These are phyloP conservation scores for Plantago elongata DNA, from an alignment of 257 asterid genomes.

Conservation along the genomic window DNA sequence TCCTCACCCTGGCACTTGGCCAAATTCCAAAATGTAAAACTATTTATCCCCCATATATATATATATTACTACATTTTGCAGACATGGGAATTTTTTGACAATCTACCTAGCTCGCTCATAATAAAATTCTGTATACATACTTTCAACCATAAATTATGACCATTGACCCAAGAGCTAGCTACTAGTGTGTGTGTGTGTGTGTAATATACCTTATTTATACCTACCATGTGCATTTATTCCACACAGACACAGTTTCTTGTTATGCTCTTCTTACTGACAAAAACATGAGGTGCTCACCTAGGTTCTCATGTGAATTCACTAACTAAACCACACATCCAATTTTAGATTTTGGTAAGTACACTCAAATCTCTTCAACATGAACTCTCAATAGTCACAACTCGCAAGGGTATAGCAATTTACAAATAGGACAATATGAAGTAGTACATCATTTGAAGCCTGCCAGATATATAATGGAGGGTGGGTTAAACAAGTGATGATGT, in stretches of 20 bases:
- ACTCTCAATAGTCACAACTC: too few relatives aligned
- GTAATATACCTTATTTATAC: background rate
- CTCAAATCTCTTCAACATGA: too few relatives aligned
- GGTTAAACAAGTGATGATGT: constrained; percentile 6
- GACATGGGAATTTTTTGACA: background rate
- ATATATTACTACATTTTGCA: background rate
- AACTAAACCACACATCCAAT: background rate
- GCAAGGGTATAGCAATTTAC: background rate
- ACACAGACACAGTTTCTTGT: background rate
- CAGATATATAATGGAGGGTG: background rate
- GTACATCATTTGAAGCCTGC: background rate
- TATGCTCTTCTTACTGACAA: background rate
- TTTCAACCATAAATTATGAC: background rate
- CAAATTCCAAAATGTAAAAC: constrained; percentile 12
- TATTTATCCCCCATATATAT: background rate
- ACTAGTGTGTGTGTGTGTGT: too few relatives aligned
- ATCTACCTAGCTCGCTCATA: too few relatives aligned
- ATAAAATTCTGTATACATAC: background rate
- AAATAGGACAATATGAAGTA: background rate
- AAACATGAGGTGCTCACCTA: background rate
- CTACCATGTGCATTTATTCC: constrained; percentile 7
- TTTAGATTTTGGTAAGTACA: too few relatives aligned
- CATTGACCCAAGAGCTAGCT: background rate
- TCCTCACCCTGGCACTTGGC: constrained; percentile 18
- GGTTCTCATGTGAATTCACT: background rate